Evolutionary conservation across 129 eudicot species (phyloP), one percentile per base, ranked within the genome.

Genomic region (Sambucus nigra): DNA sequence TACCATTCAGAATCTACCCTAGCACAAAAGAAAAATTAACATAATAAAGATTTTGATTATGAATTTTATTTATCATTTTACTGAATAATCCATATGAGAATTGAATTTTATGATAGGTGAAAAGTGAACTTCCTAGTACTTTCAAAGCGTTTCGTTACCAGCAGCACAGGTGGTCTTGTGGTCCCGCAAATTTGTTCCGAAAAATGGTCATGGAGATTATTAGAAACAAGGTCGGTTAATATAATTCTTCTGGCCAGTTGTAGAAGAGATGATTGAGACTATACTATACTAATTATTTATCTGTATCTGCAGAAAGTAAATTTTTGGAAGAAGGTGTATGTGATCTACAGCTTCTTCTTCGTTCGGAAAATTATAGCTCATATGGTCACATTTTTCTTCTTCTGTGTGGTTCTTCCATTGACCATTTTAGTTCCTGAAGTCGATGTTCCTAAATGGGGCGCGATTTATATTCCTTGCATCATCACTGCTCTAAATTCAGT

Each of bases 121-220:
- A 70, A 46, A 75, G 63, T 51, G 76, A 75, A 26, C 45, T 75
- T 22, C 81, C 81, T 14, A 75, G 81, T 31, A 69, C 61, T 5
- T 70, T 52, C 7, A 70, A 75, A 60, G 81, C 76, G 26, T 75
- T 58, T 7, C 81, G 76, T 29, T 69, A 58, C 60, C 76, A 75
- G 48, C 76, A 75, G 46, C 76, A 75, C 40, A 64, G 81, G 18
- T 75, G 81, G 76, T 75, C 81, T n/a, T 75, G 81, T 60, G 81
- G 81, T 17, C 81, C 81, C 1, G 76, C 76, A 10, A 65, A 69
- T 25, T 65, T 70, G 9, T 75, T 75, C 20, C 65, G 58, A 47
- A 75, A 70, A 70, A 75, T 75, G 73, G 53, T 63, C 7, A 15
- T 41, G 16, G 81, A 70, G 54, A 75, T 75, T 33, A 51, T 66